phyloP scores from a whole-genome alignment of 1,284 basidiomycete species.

The Cryptococcus deneoformans region DNA sequence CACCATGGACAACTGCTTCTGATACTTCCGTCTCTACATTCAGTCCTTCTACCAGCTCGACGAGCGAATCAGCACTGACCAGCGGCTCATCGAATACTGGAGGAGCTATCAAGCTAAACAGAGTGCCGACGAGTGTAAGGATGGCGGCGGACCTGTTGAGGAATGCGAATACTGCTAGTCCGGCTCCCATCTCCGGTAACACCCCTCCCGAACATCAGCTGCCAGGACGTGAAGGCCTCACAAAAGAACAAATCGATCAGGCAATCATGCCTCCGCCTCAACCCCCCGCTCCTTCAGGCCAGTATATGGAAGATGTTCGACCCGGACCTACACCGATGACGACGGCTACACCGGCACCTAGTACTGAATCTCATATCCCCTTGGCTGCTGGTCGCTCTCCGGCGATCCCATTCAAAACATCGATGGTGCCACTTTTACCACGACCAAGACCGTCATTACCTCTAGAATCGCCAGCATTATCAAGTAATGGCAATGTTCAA shows the following conservation, averaged over 20 bases:
- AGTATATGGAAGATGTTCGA: conserved; percentile 19
- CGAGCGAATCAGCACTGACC: conserved; percentile 23
- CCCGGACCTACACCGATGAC: conserved; percentile 25
- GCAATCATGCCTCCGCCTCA: conserved; percentile 19
- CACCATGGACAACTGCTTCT: conserved; percentile 41
- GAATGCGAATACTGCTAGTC: conserved; percentile 15
- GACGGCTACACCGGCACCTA: conserved; percentile 18
- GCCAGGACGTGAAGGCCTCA: neutral
- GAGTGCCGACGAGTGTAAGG: conserved; percentile 55
- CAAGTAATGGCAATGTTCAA: neutral
- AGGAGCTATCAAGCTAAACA: conserved; percentile 53
- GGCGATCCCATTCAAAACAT: conserved; percentile 19
- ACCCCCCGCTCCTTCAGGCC: neutral
- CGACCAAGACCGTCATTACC: conserved; percentile 32
- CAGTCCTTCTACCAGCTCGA: conserved; percentile 25
- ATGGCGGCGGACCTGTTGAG: conserved; percentile 53
- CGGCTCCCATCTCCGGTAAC: neutral
- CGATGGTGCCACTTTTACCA: conserved; percentile 11
- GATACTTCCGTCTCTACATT: conserved; percentile 19
- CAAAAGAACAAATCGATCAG: conserved; percentile 10
- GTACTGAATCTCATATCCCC: conserved; percentile 1
- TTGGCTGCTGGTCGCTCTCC: neutral
- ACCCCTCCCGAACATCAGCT: neutral
- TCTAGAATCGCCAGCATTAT: conserved; percentile 8
- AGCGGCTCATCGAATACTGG: conserved; percentile 21